phyloP scores from a whole-genome alignment of 257 asterid genomes.

The Fraxinus quadrangulata region DNA sequence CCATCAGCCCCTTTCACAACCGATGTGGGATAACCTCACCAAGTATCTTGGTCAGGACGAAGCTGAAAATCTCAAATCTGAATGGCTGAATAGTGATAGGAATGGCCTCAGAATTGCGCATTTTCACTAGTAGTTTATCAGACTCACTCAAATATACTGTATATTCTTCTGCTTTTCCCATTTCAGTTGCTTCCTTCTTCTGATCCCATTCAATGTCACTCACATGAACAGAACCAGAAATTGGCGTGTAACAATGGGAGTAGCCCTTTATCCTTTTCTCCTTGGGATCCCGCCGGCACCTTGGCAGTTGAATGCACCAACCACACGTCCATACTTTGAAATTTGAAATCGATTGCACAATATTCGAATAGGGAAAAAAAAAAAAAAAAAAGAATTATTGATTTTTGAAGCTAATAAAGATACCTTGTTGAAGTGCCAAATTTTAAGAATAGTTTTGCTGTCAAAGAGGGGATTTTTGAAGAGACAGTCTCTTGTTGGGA shows the following conservation, averaged over 20 bases:
- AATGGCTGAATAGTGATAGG: slow-evolving; percentile 53
- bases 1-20: no score
- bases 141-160: slow-evolving; percentile 56
- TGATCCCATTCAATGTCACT: slow-evolving; percentile 65
- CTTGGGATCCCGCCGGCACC: slow-evolving; percentile 85
- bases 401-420: background rate
- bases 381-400: background rate
- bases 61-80: slow-evolving; percentile 62
- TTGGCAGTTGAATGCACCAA: slow-evolving; percentile 83
- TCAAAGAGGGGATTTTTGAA: slow-evolving; percentile 78
- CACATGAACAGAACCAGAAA: slow-evolving; percentile 44
- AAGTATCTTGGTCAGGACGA: slow-evolving; percentile 52
- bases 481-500: slow-evolving; percentile 79
- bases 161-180: slow-evolving; percentile 61
- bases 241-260: slow-evolving; percentile 62
- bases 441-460: slow-evolving; percentile 63
- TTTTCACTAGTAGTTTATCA: slow-evolving; percentile 35
- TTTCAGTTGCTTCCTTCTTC: slow-evolving; percentile 35
- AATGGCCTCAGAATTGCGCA: slow-evolving; percentile 36
- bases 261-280: slow-evolving; percentile 68
- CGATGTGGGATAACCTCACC: background rate
- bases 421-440: slow-evolving; percentile 82
- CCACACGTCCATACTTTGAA: slow-evolving; percentile 64
- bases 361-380: background rate
- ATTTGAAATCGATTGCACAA: background rate